Evolutionary conservation across 768 basidiomycete species (phyloP).

Genomic region (Antrodiella citrinella): DNA sequence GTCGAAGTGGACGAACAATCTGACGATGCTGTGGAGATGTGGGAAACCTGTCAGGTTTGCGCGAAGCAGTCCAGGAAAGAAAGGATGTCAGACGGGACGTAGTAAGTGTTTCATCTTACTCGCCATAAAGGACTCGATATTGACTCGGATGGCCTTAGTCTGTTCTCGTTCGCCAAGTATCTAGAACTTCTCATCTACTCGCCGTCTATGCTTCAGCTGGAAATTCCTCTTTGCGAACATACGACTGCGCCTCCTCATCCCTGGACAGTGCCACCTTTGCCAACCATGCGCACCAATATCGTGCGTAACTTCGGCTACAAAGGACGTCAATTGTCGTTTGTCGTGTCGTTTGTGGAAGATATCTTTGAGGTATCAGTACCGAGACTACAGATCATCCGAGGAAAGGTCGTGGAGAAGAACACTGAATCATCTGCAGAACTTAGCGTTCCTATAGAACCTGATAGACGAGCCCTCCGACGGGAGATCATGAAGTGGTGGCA

Average conservation of each 20-base stretch:
- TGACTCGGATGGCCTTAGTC: background rate
- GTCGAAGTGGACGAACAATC: background rate
- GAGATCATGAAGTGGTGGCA: conserved; percentile 68
- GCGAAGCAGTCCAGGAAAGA: conserved; percentile 15
- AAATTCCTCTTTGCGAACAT: conserved; percentile 18
- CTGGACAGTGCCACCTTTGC: conserved; percentile 20
- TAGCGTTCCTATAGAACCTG: conserved; percentile 19
- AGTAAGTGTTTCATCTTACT: conserved; percentile 13
- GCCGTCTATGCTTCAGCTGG: conserved; percentile 8
- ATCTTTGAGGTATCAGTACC: conserved; percentile 58
- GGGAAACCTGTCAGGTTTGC: conserved; percentile 23
- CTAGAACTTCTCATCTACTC: conserved; percentile 23
- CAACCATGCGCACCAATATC: conserved; percentile 28
- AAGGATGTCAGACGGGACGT: conserved; percentile 23
- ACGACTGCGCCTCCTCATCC: conserved; percentile 13
- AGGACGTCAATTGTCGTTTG: conserved; percentile 32
- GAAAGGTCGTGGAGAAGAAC: conserved; percentile 2
- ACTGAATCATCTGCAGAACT: conserved; percentile 4
- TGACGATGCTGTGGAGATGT: conserved; percentile 18
- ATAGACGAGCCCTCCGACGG: conserved; percentile 41
- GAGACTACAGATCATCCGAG: conserved; percentile 43
- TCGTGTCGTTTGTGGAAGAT: conserved; percentile 39
- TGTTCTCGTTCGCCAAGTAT: conserved; percentile 23
- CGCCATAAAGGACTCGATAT: background rate
- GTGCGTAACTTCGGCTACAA: conserved; percentile 33